Evolutionary conservation across 1,284 basidiomycete genomes (phyloP).

Genomic region (Microbotryum silenes-acaulis): DNA sequence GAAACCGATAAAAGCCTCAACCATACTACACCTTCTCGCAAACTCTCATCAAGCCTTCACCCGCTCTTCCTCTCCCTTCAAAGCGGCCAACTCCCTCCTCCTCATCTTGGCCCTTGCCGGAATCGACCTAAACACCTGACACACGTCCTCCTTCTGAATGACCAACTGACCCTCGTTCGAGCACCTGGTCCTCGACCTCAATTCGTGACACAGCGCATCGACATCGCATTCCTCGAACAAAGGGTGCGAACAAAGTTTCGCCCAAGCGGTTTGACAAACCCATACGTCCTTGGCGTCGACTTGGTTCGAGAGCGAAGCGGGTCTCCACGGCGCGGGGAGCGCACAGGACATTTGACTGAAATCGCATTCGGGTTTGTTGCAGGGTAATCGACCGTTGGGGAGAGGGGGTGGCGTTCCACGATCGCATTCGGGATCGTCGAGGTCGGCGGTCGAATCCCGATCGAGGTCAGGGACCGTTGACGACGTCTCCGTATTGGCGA

Average conservation of each 20-base stretch:
- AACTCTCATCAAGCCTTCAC: too few relatives aligned
- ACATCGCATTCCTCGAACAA: slow-evolving; percentile 21
- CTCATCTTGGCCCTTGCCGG: slow-evolving; percentile 16
- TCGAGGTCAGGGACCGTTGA: slow-evolving; percentile 3
- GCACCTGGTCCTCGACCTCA: slow-evolving; percentile 27
- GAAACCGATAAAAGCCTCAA: too few relatives aligned
- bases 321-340: slow-evolving; percentile 29
- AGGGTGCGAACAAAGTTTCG: slow-evolving; percentile 27
- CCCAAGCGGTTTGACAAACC: slow-evolving; percentile 30
- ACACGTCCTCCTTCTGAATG: slow-evolving; percentile 26
- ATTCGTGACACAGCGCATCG: slow-evolving; percentile 24
- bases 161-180: slow-evolving; percentile 28
- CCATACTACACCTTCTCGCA: too few relatives aligned
- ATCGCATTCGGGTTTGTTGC: slow-evolving; percentile 32
- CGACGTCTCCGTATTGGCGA: background rate
- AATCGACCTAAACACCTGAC: slow-evolving; percentile 24
- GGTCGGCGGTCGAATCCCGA: background rate
- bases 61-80: too few relatives aligned
- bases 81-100: background rate
- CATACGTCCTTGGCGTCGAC: slow-evolving; percentile 17
- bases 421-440: background rate
- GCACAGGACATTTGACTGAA: slow-evolving; percentile 17
- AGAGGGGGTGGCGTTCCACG: slow-evolving; percentile 2
- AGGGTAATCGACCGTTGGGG: slow-evolving; percentile 17
- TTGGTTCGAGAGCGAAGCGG: slow-evolving; percentile 6